Conservation (phyloP, 768 basidiomycete species). For the Candolleomyces eurysporus region DNA sequence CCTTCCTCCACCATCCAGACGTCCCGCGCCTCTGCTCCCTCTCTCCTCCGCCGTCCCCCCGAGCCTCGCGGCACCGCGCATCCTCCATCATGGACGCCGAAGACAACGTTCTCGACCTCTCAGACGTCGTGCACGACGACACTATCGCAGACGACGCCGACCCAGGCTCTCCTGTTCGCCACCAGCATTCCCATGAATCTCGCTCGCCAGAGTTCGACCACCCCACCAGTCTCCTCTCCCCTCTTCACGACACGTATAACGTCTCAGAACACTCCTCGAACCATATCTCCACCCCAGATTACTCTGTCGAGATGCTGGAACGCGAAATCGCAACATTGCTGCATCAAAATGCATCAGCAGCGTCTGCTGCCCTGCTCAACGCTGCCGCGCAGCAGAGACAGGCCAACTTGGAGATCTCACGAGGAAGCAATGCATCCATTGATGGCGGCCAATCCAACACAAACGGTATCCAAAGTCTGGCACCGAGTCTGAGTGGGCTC, state of each 20-base stretch:
- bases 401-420: constrained; percentile 37
- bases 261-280: constrained; percentile 35
- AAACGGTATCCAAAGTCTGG: constrained; percentile 41
- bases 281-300: constrained; percentile 41
- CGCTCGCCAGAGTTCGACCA: constrained; percentile 32
- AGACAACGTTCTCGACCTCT: constrained; percentile 69
- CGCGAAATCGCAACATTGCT: constrained; percentile 74
- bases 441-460: constrained; percentile 20
- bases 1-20: not conserved
- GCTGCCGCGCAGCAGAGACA: constrained; percentile 72
- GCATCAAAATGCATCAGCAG: constrained; percentile 71
- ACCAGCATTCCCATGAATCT: constrained; percentile 24
- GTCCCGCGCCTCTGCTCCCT: not conserved
- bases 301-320: constrained; percentile 73
- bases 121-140: constrained; percentile 84
- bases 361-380: constrained; percentile 59
- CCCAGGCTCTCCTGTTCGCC: constrained; percentile 25
- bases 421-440: constrained; percentile 25
- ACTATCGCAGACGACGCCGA: constrained; percentile 59
- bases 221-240: constrained; percentile 34
- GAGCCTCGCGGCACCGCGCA: no score
- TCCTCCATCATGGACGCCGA: constrained; percentile 46
- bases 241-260: constrained; percentile 34
- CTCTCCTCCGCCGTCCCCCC: not conserved
- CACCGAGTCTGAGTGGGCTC: constrained; percentile 59